Percentiles rank a stretch among this genome's conserved stretches.
These are phyloP conservation scores for Rhizopogon vesiculosus DNA, from an alignment of 768 basidiomycete species.

Conservation along the genomic window DNA sequence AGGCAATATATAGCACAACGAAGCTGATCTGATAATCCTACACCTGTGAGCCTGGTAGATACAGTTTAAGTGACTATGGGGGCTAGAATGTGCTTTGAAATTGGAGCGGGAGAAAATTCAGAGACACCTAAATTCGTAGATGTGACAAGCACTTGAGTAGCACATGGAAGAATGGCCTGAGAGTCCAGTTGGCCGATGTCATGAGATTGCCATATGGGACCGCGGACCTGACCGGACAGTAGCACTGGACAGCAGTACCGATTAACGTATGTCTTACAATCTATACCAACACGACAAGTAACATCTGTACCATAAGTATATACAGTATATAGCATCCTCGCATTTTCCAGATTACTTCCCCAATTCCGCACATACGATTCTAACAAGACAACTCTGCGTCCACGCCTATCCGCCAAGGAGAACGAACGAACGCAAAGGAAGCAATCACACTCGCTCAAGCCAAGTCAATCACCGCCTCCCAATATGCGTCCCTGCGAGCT, in stretches of 20 bases:
- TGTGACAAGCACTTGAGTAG: not conserved
- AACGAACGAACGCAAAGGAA: not conserved
- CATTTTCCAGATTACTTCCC: not conserved
- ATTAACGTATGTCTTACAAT: too few species aligned
- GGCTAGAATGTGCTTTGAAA: not conserved
- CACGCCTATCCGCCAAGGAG: too few species aligned
- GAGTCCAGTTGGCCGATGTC: too few species aligned
- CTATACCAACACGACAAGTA: not conserved
- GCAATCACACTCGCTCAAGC: too few species aligned
- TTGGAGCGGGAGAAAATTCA: not conserved
- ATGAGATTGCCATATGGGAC: too few species aligned
- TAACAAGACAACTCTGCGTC: not conserved
- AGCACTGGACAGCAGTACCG: too few species aligned
- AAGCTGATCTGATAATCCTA: not conserved
- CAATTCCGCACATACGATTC: not conserved
- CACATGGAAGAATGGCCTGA: not conserved
- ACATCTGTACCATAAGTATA: not conserved
- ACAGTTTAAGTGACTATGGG: not conserved
- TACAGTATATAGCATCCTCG: not conserved
- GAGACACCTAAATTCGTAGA: not conserved
- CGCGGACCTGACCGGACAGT: too few species aligned
- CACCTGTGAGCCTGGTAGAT: not conserved
- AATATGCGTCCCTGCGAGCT: slow-evolving; percentile 72
- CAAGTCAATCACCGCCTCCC: slow-evolving; percentile 20
- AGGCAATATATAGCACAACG: not conserved